These are phyloP conservation scores for Penicillium italicum DNA, from an alignment of 2,329 filamentous ascomycete species.

Conservation along the genomic window DNA sequence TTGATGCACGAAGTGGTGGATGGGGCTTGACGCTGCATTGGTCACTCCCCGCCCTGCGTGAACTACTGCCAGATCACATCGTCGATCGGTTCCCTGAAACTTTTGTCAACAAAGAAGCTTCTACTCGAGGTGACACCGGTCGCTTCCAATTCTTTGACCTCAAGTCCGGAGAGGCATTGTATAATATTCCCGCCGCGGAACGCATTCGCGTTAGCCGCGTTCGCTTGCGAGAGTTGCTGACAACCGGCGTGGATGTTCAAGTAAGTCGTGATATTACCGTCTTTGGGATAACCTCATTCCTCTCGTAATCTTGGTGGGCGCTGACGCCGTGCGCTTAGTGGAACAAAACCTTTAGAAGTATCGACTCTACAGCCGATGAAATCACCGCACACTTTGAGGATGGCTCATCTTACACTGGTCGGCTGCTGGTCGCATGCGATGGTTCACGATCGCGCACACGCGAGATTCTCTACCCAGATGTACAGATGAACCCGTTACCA, in stretches of 20 bases:
- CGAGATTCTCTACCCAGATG: slow-evolving; percentile 26
- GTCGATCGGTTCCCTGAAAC: slow-evolving; percentile 47
- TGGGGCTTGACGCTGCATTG: slow-evolving; percentile 65
- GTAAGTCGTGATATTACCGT: slow-evolving; percentile 25
- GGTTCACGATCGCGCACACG: slow-evolving; percentile 48
- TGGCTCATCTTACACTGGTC: slow-evolving; percentile 41
- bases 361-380: slow-evolving; percentile 34
- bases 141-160: slow-evolving; percentile 57
- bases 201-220: slow-evolving; percentile 50
- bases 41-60: slow-evolving; percentile 53
- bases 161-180: slow-evolving; percentile 48
- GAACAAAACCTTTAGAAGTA: slow-evolving; percentile 34
- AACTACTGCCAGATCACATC: slow-evolving; percentile 51
- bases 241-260: slow-evolving; percentile 48
- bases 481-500: slow-evolving; percentile 43
- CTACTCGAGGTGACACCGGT: slow-evolving; percentile 46
- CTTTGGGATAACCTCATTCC: background rate
- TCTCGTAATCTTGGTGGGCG: background rate
- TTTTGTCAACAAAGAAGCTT: slow-evolving; percentile 54
- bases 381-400: slow-evolving; percentile 50
- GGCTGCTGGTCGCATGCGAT: slow-evolving; percentile 52
- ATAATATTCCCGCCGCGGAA: slow-evolving; percentile 44
- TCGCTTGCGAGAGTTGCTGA: slow-evolving; percentile 46
- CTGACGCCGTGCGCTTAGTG: slow-evolving; percentile 28
- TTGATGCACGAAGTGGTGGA: slow-evolving; percentile 50